Percentiles rank a stretch among this genome's conserved stretches.
Conservation (phyloP, 176 grass and related monocot species). For the Ampelocalamus luodianensis region DNA sequence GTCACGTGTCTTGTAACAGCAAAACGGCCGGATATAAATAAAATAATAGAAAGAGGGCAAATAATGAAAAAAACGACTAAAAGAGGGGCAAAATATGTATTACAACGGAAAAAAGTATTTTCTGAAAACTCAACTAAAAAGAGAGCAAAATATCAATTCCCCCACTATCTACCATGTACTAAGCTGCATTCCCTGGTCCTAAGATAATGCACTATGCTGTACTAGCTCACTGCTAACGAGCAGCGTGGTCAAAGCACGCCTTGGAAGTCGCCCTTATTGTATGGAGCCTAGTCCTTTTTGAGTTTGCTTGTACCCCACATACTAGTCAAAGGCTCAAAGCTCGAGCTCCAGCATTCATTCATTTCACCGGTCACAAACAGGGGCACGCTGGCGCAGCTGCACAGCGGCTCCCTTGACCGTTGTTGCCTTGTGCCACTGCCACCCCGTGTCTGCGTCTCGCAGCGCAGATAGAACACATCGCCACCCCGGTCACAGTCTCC, state of each 20-base stretch:
- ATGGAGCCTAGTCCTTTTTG: background rate
- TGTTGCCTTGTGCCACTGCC: conserved; percentile 14
- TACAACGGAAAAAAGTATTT: too few species aligned
- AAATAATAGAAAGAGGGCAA: too few species aligned
- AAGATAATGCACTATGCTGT: background rate
- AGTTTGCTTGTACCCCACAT: conserved; percentile 13
- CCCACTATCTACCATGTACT: too few species aligned
- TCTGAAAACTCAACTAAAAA: too few species aligned
- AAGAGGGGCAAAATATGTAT: too few species aligned
- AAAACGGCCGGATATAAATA: too few species aligned
- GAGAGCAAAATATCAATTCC: too few species aligned
- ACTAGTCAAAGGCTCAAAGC: conserved; percentile 20
- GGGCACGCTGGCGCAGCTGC: background rate
- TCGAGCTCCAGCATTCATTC: conserved; percentile 27
- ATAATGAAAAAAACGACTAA: too few species aligned
- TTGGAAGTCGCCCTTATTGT: conserved; percentile 41
- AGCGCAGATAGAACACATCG: background rate
- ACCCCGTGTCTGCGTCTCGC: conserved; percentile 14
- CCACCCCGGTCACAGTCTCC: background rate
- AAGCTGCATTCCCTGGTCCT: background rate
- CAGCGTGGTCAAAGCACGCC: conserved; percentile 23
- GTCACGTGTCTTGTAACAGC: too few species aligned
- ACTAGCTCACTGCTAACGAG: background rate
- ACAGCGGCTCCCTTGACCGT: conserved; percentile 26
- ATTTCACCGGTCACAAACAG: background rate